Evolutionary conservation across 2,329 filamentous ascomycete species (phyloP), one percentile per base, ranked within the genome.

Genomic region (Bipolaris sorokiniana): DNA sequence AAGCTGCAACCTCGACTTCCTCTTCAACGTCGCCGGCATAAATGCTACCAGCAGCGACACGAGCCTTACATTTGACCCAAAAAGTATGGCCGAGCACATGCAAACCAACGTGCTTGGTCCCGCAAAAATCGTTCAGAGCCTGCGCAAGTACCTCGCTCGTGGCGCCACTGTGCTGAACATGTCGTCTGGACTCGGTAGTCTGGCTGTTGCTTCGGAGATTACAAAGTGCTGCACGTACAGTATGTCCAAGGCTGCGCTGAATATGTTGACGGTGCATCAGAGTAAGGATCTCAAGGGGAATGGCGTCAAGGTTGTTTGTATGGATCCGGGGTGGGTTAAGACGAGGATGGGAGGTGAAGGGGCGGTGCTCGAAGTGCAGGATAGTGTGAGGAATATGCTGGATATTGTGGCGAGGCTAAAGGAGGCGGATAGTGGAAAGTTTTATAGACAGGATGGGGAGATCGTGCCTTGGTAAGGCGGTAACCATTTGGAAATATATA

Each of bases 101-200:
- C 67, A 73, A 23, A 68, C 77, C 60, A 83, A 83, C 52, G 80
- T 83, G 3, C 52, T 82, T 16, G 81, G 81, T 0, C 81, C 81
- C 0, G 80, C 80, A 1, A 80, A 80, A 54, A 73, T 77, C 6
- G 74, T 81, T 0, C 72, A 81, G 63, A 71, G 73, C 1, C 59
- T 83, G 0, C 51, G 60, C 11, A 62, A 58, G 26, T 68, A 74
- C n/a, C 58, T 78, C 1, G 68, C 69, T 5, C 42, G 66, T 0
- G 66, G 69, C 7, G 74, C 70, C 3, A 62, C 70, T 3, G 69
- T 77, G 3, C 53, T 78, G 63, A 78, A 77, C 56, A 67, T 77
- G 67, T 67, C 69, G 11, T 69, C 63, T 15, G 76, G 75, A 2
- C 61, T 78, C 3, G 76, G 65, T 1, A 70, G 65, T 50, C 61